Evolutionary conservation across 805 yeast species (phyloP).

Genomic region (Candida chilensis): DNA sequence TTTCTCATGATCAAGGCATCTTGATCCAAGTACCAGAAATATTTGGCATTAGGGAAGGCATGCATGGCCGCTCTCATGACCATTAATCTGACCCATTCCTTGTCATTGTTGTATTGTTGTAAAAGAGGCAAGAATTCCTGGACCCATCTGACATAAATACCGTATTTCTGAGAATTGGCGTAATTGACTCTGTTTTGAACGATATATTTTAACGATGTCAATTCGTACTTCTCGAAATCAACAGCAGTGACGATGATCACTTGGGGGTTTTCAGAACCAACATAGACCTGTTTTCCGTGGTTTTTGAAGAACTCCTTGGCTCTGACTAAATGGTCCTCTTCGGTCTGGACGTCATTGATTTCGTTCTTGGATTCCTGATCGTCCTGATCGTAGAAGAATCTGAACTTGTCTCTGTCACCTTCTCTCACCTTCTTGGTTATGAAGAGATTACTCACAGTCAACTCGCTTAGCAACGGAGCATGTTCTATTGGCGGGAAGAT

Average conservation of each 20-base stretch:
- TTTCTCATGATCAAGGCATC: constrained; percentile 70
- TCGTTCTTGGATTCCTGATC: constrained; percentile 24
- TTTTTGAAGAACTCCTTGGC: constrained; percentile 54
- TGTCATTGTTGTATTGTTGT: constrained; percentile 33
- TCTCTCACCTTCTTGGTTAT: constrained; percentile 36
- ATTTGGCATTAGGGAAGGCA: constrained; percentile 86
- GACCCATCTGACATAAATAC: constrained; percentile 74
- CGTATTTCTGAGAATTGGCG: constrained; percentile 74
- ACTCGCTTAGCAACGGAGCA: constrained; percentile 48
- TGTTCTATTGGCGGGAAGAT: constrained; percentile 75
- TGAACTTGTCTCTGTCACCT: constrained; percentile 21
- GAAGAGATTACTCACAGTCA: constrained; percentile 44
- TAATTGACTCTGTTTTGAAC: constrained; percentile 86
- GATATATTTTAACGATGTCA: constrained; percentile 52
- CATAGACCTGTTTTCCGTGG: constrained; percentile 52
- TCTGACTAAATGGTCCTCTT: constrained; percentile 28
- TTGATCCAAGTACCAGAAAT: constrained; percentile 83
- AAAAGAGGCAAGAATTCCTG: constrained; percentile 72
- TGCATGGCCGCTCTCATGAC: constrained; percentile 81
- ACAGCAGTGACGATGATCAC: constrained; percentile 71
- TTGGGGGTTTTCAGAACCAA: constrained; percentile 39
- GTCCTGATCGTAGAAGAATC: constrained; percentile 33
- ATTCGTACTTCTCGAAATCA: constrained; percentile 60
- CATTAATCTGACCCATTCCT: constrained; percentile 56
- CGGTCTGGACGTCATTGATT: constrained; percentile 27